Evolutionary conservation across 2,329 filamentous ascomycete genomes (phyloP), one percentile per base, ranked within the genome.

Genomic region (Cadophora sp.): DNA sequence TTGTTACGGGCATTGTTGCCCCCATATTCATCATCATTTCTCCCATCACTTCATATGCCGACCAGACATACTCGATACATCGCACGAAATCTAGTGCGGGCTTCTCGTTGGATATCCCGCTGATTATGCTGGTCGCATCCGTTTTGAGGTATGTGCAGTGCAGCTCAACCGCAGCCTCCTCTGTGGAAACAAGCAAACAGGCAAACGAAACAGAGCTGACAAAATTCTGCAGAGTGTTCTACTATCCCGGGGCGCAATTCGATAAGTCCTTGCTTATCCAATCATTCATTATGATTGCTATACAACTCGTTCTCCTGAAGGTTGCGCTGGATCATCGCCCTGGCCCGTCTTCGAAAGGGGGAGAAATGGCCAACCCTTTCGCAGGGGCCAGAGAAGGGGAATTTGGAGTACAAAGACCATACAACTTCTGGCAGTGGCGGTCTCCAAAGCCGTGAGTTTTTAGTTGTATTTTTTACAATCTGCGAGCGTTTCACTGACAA

Each of bases 391-490:
- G 70, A 61, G 74, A 77, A 30, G 73, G 73, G 36, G 72, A 70
- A 6, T 71, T 71, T n/a, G 73, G 84, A 24, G 75, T 81, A 8
- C 77, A 82, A 47, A 79, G 92, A 27, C 92, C 92, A 0, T 94
- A 89, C 76, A 86, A 89, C 74, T 95, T 95, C 78, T 95, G 92
- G 92, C 91, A 92, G 78, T 95, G 92, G 92, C 85, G 88, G 65
- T 87, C 86, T 22, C 84, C 88, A 6, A 89, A 88, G 73, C 91
- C 91, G 81, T 90, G 77, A 63, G 76, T 72, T 16, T 27, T 51
- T 18, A 45, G 5, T 14, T 22, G 2, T 3, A n/a, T 16, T 36
- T 36, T 39, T 56, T 22, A 22, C 39, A 45, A 16, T 64, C 27
- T 66, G 48, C 27, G 20, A 45, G 11, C 41, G n/a, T 45, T 33